Conservation (phyloP, 768 basidiomycete genomes). For the Cubamyces sp. region DNA sequence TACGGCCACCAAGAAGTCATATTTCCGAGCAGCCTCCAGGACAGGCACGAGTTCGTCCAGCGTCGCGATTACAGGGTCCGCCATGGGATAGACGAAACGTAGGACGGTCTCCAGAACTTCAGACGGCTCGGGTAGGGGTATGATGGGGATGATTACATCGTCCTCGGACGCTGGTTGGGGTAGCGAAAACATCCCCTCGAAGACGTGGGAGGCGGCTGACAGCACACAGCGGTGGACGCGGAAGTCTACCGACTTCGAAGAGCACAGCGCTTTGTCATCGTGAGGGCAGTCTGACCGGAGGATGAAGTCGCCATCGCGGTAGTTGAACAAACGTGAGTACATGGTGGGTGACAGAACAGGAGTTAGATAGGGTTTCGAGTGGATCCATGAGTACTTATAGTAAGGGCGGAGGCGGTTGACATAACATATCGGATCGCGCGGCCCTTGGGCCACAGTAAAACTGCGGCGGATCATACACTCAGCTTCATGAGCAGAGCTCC, state of each 20-base stretch:
- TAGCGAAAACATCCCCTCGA: slow-evolving; percentile 67
- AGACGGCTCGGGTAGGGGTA: slow-evolving; percentile 59
- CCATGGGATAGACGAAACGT: slow-evolving; percentile 64
- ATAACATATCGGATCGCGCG: slow-evolving; percentile 2
- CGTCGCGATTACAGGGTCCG: slow-evolving; percentile 52
- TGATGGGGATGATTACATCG: slow-evolving; percentile 41
- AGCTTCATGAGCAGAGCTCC: background rate
- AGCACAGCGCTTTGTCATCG: slow-evolving; percentile 22
- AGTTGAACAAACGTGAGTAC: slow-evolving; percentile 40
- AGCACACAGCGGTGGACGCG: slow-evolving; percentile 66
- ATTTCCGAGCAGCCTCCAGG: slow-evolving; percentile 62
- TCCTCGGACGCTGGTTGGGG: slow-evolving; percentile 49
- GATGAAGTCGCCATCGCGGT: slow-evolving; percentile 55
- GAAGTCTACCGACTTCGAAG: slow-evolving; percentile 49
- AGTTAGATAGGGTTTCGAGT: background rate
- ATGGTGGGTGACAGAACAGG: slow-evolving; percentile 14
- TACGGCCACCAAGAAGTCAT: slow-evolving; percentile 57
- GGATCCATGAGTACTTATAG: slow-evolving; percentile 7
- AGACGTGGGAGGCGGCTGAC: slow-evolving; percentile 66
- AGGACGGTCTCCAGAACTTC: slow-evolving; percentile 53
- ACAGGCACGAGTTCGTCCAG: slow-evolving; percentile 58
- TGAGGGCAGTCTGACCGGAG: slow-evolving; percentile 46
- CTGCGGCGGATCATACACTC: background rate
- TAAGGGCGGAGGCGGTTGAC: background rate
- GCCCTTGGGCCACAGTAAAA: background rate